Percentiles rank a stretch among this genome's conserved stretches.
phyloP scores from a whole-genome alignment of 371 early-diverging fungal species.

The Nosema granulosis region DNA sequence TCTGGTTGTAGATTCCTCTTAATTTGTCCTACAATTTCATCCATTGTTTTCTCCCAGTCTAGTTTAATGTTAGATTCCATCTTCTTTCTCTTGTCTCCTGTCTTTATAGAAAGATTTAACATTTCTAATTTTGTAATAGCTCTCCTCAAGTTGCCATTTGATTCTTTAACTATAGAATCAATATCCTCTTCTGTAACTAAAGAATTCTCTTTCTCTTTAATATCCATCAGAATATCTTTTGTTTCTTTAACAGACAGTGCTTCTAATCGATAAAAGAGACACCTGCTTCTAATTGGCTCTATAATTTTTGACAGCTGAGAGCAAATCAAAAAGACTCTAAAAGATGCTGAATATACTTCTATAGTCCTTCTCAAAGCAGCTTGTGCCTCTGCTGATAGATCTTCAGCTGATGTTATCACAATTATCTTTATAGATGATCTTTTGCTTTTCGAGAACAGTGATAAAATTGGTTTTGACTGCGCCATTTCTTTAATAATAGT shows the following conservation, averaged over 20 bases:
- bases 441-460: conserved; percentile 30
- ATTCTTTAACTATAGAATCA: conserved; percentile 69
- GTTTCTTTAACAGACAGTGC: conserved; percentile 74
- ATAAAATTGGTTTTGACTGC: conserved; percentile 86
- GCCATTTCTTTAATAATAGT: conserved; percentile 92
- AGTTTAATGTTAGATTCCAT: conserved; percentile 61
- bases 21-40: conserved; percentile 71
- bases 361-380: conserved; percentile 93
- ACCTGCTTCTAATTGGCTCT: conserved; percentile 86
- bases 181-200: conserved; percentile 34
- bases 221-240: conserved; percentile 22
- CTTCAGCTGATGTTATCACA: conserved; percentile 89
- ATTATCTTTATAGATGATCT: conserved; percentile 70
- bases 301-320: conserved; percentile 83
- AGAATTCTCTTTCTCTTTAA: conserved; percentile 46
- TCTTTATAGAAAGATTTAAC: conserved; percentile 71
- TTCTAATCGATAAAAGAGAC: conserved; percentile 79
- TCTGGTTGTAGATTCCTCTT: conserved; percentile 70
- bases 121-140: conserved; percentile 81
- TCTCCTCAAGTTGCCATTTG: conserved; percentile 78
- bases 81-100: conserved; percentile 67
- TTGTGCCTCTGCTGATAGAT: conserved; percentile 85
- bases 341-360: conserved; percentile 88
- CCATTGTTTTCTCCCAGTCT: conserved; percentile 82
- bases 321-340: conserved; percentile 86